Conservation (phyloP, 768 basidiomycete genomes). For the Coprinellus micaceus region DNA sequence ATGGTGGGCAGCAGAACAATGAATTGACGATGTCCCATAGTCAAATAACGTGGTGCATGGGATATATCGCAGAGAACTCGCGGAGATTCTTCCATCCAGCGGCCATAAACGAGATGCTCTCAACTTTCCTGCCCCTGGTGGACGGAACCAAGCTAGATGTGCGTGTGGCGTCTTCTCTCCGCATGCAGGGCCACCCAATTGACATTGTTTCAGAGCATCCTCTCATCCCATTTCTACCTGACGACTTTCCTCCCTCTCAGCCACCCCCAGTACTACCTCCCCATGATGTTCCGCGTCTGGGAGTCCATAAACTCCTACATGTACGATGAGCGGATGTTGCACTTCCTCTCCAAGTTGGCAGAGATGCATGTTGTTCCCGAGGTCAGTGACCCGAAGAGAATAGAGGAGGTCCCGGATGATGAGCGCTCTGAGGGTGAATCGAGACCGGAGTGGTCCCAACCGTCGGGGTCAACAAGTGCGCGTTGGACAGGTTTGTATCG, state of each 20-base stretch:
- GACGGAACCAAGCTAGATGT: slow-evolving; percentile 75
- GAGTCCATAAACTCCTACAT: slow-evolving; percentile 85
- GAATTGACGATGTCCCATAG: slow-evolving; percentile 29
- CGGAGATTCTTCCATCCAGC: slow-evolving; percentile 88
- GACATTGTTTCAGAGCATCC: slow-evolving; percentile 47
- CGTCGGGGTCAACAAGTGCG: slow-evolving; percentile 35
- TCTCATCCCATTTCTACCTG: slow-evolving; percentile 83
- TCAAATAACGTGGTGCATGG: slow-evolving; percentile 76
- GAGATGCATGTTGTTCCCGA: slow-evolving; percentile 80
- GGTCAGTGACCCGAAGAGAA: slow-evolving; percentile 66
- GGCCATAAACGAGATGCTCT: slow-evolving; percentile 82
- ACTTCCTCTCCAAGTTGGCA: slow-evolving; percentile 72
- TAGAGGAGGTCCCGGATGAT: slow-evolving; percentile 68
- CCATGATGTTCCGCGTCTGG: slow-evolving; percentile 83
- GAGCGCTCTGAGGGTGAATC: slow-evolving; percentile 59
- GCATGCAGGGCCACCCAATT: slow-evolving; percentile 8
- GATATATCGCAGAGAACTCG: slow-evolving; percentile 60
- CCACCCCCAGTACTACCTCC: slow-evolving; percentile 81
- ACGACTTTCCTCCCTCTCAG: slow-evolving; percentile 81
- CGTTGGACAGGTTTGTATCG: slow-evolving; percentile 76
- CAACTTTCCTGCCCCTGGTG: slow-evolving; percentile 76
- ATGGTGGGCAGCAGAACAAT: neutral
- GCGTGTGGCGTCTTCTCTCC: slow-evolving; percentile 24
- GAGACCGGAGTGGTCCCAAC: slow-evolving; percentile 51
- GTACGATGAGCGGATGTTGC: slow-evolving; percentile 87